These are phyloP conservation scores for Entonaema liquescens DNA, from an alignment of 495 filamentous ascomycete species.

Conservation along the genomic window DNA sequence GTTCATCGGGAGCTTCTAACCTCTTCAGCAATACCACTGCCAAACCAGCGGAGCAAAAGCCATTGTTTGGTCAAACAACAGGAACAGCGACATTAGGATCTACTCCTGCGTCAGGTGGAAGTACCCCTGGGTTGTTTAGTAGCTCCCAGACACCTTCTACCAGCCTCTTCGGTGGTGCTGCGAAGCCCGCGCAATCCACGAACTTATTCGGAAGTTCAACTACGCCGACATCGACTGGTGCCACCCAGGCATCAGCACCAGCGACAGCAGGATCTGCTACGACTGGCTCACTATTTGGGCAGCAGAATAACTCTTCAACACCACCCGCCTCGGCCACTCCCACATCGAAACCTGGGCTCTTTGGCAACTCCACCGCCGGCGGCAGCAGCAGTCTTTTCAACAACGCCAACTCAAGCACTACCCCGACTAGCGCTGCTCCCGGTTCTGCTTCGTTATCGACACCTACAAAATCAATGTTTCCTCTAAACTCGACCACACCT, in stretches of 20 bases:
- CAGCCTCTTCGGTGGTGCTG: conserved; percentile 37
- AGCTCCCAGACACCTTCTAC: conserved; percentile 30
- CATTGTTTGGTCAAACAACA: conserved; percentile 45
- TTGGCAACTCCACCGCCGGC: conserved; percentile 47
- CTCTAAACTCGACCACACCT: conserved; percentile 68
- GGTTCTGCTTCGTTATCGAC: conserved; percentile 31
- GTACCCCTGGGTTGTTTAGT: conserved; percentile 52
- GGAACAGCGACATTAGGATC: conserved; percentile 38
- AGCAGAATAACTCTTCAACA: conserved; percentile 16
- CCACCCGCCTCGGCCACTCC: conserved; percentile 28
- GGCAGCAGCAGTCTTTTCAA: conserved; percentile 50
- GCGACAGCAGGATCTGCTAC: conserved; percentile 40
- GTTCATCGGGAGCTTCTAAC: conserved; percentile 44
- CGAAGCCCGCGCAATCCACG: conserved; percentile 43
- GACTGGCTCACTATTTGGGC: conserved; percentile 32
- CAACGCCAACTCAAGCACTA: conserved; percentile 50
- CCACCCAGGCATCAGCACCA: conserved; percentile 54
- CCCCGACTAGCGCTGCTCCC: conserved; percentile 44
- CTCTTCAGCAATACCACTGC: conserved; percentile 60
- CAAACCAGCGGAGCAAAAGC: conserved; percentile 44
- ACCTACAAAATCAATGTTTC: conserved; percentile 54
- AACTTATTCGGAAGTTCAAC: conserved; percentile 41
- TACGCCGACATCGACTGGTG: conserved; percentile 39
- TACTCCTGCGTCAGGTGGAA: conserved; percentile 45
- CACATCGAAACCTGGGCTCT: conserved; percentile 51